Percentiles rank a stretch among this genome's conserved stretches.
Evolutionary conservation across 352 stramenopile species (phyloP).

Genomic region (Globisporangium rhizosaccharum): DNA sequence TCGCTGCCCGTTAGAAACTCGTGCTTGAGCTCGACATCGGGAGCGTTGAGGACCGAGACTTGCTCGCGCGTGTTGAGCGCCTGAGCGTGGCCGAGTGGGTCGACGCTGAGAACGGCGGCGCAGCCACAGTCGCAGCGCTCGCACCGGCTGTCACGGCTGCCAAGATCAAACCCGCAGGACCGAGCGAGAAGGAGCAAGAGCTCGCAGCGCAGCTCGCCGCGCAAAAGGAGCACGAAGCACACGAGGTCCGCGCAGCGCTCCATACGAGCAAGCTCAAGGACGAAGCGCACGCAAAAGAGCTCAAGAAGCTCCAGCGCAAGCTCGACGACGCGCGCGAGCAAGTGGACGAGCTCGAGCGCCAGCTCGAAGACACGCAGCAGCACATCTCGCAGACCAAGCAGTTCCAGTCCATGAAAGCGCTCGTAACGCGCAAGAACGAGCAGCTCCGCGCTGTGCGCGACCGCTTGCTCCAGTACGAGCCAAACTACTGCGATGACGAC

Average conservation of each 20-base stretch:
- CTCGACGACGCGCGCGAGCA: constrained; percentile 44
- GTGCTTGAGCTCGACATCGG: constrained; percentile 66
- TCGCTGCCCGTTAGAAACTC: constrained; percentile 29
- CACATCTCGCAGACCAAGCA: constrained; percentile 76
- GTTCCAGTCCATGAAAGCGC: constrained; percentile 82
- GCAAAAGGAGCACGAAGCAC: constrained; percentile 34
- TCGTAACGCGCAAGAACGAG: constrained; percentile 81
- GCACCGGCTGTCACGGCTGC: not conserved
- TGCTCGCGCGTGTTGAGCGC: constrained; percentile 72
- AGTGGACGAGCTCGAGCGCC: constrained; percentile 48
- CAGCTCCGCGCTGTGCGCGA: constrained; percentile 60
- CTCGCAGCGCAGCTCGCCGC: constrained; percentile 31
- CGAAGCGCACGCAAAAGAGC: constrained; percentile 45
- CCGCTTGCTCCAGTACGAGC: constrained; percentile 75
- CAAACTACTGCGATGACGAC: constrained; percentile 39
- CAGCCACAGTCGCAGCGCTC: constrained; percentile 15
- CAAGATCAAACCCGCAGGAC: not conserved
- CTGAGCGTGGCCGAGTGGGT: constrained; percentile 71
- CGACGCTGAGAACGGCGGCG: constrained; percentile 28
- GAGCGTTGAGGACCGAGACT: constrained; percentile 64
- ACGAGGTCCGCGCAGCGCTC: constrained; percentile 49
- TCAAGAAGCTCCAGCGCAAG: constrained; percentile 50
- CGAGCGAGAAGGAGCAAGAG: constrained; percentile 22
- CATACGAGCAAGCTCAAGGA: constrained; percentile 40
- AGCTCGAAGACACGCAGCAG: constrained; percentile 53